Conservation (phyloP, 768 basidiomycete genomes). For the Candolleomyces aberdarensis region DNA sequence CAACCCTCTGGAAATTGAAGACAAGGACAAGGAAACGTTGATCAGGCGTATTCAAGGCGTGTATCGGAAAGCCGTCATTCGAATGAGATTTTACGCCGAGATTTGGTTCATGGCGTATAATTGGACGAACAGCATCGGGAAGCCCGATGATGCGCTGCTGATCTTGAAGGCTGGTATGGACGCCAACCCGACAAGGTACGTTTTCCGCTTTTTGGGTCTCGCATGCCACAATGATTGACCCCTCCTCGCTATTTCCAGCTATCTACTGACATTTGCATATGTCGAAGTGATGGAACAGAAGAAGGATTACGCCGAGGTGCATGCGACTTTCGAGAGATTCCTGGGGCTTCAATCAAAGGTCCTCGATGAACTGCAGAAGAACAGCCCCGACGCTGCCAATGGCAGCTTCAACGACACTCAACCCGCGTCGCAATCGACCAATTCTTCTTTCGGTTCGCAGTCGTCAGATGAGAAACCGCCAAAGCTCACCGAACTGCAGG, state of each 20-base stretch:
- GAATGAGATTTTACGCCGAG: constrained; percentile 94
- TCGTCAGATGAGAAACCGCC: constrained; percentile 49
- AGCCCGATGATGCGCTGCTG: constrained; percentile 77
- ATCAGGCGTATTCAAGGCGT: constrained; percentile 73
- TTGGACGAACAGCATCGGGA: constrained; percentile 74
- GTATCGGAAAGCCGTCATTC: constrained; percentile 84
- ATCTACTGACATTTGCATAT: constrained; percentile 87
- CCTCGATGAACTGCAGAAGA: constrained; percentile 58
- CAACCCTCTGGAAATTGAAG: constrained; percentile 91
- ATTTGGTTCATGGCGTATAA: constrained; percentile 94
- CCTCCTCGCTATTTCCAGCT: constrained; percentile 42
- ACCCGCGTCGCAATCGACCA: constrained; percentile 23
- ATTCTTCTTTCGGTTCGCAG: constrained; percentile 49
- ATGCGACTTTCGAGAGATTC: constrained; percentile 70
- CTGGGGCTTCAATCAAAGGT: constrained; percentile 60
- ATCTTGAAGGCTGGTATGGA: constrained; percentile 82
- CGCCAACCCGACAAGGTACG: constrained; percentile 80
- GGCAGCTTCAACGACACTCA: background rate
- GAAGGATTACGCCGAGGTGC: constrained; percentile 62
- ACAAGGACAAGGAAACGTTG: constrained; percentile 67
- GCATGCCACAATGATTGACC: background rate
- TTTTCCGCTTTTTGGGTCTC: background rate
- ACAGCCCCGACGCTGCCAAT: constrained; percentile 26
- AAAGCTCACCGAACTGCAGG: constrained; percentile 52
- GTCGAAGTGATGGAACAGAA: constrained; percentile 67